Evolutionary conservation across 441 rosid species (phyloP), one percentile per base, ranked within the genome.

Genomic region (Gossypium schwendimanii): DNA sequence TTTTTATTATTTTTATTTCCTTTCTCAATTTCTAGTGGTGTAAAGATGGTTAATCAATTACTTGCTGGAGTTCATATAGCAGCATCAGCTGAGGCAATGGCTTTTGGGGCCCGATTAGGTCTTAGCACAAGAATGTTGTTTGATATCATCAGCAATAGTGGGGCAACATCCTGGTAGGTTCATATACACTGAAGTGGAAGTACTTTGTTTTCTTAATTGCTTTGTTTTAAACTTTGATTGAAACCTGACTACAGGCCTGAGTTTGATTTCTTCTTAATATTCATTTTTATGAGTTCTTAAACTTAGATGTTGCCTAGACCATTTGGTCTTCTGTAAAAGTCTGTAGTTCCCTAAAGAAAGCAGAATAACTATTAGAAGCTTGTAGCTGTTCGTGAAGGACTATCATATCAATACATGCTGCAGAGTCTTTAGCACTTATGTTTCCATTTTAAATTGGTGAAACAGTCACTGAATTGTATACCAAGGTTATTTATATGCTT

Each of bases 11-110:
- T 72, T 60, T 64, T 69, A 58, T 78, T 73, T 71, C 69, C 7
- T 78, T 75, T 62, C 11, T 83, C 31, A 50, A 52, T 61, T 73
- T 75, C 62, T 73, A 95, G 98, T 83, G 93, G 89, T 44, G 88
- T 92, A 73, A 95, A 94, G 82, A 95, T 92, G 99, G 90, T 87
- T 79, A 95, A 95, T 81, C 99, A 95, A 79, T 80, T 95, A 82
- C 99, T 95, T 80, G 99, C 99, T 75, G 98, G 98, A 78, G 93
- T 92, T 78, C 99, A 95, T 81, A 95, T 95, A 73, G 99, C 98
- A 80, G 85, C 96, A 75, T 85, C 97, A 72, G 99, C 99, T 15
- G 99, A 95, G 84, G 99, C 97, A 68, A 91, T 95, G 89, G 99
- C 99, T 57, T 88, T 92, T 75, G 99, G 97, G 74, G 94, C 97